Percentiles rank a stretch among this genome's conserved stretches.
These are phyloP conservation scores for Suillus lakei DNA, from an alignment of 768 basidiomycete species.

Conservation along the genomic window DNA sequence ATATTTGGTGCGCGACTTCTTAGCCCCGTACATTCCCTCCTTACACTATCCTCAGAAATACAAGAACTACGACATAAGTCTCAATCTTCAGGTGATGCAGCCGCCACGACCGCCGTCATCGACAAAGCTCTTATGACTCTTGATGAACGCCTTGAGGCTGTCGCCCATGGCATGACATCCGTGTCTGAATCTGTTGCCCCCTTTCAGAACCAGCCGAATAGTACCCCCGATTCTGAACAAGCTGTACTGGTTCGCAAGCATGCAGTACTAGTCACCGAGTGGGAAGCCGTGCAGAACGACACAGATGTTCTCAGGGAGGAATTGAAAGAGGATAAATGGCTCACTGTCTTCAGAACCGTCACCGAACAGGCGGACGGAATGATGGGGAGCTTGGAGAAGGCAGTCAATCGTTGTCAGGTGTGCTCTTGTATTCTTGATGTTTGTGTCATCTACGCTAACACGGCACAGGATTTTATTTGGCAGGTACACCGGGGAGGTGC, in stretches of 20 bases:
- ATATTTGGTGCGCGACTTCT: slow-evolving; percentile 69
- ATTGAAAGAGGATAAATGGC: slow-evolving; percentile 96
- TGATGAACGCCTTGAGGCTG: slow-evolving; percentile 77
- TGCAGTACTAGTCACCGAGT: slow-evolving; percentile 71
- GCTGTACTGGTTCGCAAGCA: slow-evolving; percentile 71
- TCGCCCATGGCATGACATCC: slow-evolving; percentile 72
- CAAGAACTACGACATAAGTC: slow-evolving; percentile 92
- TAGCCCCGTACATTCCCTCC: not conserved
- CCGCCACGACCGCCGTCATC: slow-evolving; percentile 69
- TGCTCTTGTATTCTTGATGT: slow-evolving; percentile 29
- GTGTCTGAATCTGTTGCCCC: slow-evolving; percentile 71
- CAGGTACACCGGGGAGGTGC: slow-evolving; percentile 68
- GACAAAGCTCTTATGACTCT: slow-evolving; percentile 82
- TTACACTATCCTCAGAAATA: slow-evolving; percentile 60
- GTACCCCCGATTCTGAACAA: slow-evolving; percentile 47
- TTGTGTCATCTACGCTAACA: slow-evolving; percentile 6
- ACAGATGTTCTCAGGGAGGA: slow-evolving; percentile 86
- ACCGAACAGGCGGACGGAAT: slow-evolving; percentile 96
- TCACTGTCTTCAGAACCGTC: slow-evolving; percentile 92
- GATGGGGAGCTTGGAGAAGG: slow-evolving; percentile 96
- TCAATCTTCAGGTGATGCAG: slow-evolving; percentile 61
- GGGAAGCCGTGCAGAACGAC: slow-evolving; percentile 81
- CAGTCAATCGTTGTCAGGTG: slow-evolving; percentile 88
- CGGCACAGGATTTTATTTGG: slow-evolving; percentile 78
- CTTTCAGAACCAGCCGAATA: slow-evolving; percentile 51